Base-by-base conservation (phyloP, 108 stramenopile genomes). In the Cyclotella kingstonii region DNA sequence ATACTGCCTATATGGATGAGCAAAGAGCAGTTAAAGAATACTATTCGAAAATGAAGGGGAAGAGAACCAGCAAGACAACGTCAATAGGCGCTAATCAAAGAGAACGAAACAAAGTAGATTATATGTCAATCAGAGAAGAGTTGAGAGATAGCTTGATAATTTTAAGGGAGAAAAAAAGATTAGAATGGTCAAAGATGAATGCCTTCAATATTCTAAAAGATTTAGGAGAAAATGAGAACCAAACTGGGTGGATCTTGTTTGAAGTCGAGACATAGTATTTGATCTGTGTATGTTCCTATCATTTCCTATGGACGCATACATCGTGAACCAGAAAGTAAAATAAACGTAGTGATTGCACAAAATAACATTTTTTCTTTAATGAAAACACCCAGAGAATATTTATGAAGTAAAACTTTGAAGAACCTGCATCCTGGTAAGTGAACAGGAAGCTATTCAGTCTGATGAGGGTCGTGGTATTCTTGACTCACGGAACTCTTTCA, bases 161-260 rank as follows among this genome's bases (percentile, higher is more conserved):
- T 12, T 3, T 45, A 0, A 54, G 48, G 30, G 28, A 49, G 36
- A 28, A 48, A 40, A 57, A 56, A 36, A 68, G 43, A 12, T 23
- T 41, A 11, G 25, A 8, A 21, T 68, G 66, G 66, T 57, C 66
- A 26, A 42, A 57, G 14, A 41, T 68, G 42, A 41, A 45, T 40
- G 45, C 50, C 19, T 49, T 48, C 4, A 56, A 68, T 9, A 38
- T 68, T 30, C 53, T 68, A 25, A 43, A 58, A 27, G 56, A 68
- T 23, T 58, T 68, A 49, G 66, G 66, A 15, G 25, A 41, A 10
- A 58, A 68, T 21, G 47, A 31, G 12, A 40, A 29, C 41, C 15
- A 28, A 30, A 34, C 54, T 42, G 66, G 66, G 0, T 68, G 66
- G 66, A 49, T 68, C 12, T 50, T 68, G 14, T 31, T 68, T 18